Evolutionary conservation across 495 filamentous ascomycete genomes (phyloP).

Genomic region (Pyrenopolyporus hunteri): DNA sequence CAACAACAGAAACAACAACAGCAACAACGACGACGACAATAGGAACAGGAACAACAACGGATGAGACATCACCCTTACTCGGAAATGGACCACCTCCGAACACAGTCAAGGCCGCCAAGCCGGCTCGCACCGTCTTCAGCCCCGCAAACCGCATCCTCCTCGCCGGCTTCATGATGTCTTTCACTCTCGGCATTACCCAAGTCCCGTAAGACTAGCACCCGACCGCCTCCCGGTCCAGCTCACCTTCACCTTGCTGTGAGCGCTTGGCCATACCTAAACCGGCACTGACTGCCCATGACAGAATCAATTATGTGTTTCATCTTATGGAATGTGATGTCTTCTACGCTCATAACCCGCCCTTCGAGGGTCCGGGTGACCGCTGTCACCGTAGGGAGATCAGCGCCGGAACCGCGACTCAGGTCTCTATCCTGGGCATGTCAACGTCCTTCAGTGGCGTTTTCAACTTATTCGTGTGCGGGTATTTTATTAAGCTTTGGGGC

Average conservation of each 20-base stretch:
- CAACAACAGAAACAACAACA: too few species aligned
- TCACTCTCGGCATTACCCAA: constrained; percentile 64
- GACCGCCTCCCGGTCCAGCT: background rate
- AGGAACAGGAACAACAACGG: too few species aligned
- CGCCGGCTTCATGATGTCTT: constrained; percentile 59
- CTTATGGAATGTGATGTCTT: constrained; percentile 65
- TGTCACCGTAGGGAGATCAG: constrained; percentile 57
- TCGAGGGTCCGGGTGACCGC: constrained; percentile 45
- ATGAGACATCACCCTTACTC: constrained; percentile 42
- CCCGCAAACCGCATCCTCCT: constrained; percentile 55
- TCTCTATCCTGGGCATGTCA: constrained; percentile 58
- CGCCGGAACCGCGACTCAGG: constrained; percentile 60
- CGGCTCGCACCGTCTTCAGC: constrained; percentile 24
- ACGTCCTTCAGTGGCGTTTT: constrained; percentile 58
- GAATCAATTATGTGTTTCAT: constrained; percentile 63
- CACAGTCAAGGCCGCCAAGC: constrained; percentile 17
- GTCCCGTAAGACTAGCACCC: constrained; percentile 52
- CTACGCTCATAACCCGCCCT: constrained; percentile 53
- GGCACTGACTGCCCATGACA: constrained; percentile 34
- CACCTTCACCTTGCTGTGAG: background rate
- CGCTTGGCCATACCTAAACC: background rate
- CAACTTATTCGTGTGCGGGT: constrained; percentile 64
- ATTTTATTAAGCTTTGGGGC: constrained; percentile 61
- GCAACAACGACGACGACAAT: too few species aligned
- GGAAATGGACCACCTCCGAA: constrained; percentile 23